A percentile compares a stretch with the other conserved stretches of the same genome.
phyloP scores from a whole-genome alignment of 495 filamentous ascomycete species.

The Xylaria intraflava region DNA sequence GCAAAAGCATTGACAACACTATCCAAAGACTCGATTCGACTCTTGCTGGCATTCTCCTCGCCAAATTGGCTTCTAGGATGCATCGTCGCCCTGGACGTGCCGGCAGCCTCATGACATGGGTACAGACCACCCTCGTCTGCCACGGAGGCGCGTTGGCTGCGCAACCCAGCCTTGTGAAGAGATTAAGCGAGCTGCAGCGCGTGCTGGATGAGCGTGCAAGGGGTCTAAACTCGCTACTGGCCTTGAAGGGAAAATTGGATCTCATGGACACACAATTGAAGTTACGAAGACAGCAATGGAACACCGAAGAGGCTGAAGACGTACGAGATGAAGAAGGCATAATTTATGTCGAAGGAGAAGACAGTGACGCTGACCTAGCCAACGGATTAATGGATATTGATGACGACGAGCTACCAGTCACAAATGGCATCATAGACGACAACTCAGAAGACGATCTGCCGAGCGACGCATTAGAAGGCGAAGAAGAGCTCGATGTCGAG shows the following conservation, averaged over 20 bases:
- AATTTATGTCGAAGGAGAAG: conserved; percentile 81
- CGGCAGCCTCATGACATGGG: conserved; percentile 88
- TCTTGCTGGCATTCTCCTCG: conserved; percentile 68
- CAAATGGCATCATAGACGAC: conserved; percentile 31
- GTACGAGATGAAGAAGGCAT: conserved; percentile 67
- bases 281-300: conserved; percentile 53
- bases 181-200: conserved; percentile 67
- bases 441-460: conserved; percentile 38
- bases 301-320: conserved; percentile 41
- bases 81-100: conserved; percentile 82
- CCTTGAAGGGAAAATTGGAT: conserved; percentile 90
- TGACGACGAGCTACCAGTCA: conserved; percentile 26
- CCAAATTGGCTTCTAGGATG: conserved; percentile 79
- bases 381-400: conserved; percentile 33
- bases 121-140: conserved; percentile 90
- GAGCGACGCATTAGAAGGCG: conserved; percentile 31
- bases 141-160: conserved; percentile 88
- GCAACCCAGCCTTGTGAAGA: conserved; percentile 69
- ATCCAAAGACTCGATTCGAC: conserved; percentile 83
- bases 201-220: conserved; percentile 81
- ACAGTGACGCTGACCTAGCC: conserved; percentile 42
- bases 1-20: conserved; percentile 70
- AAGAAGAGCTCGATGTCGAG: conserved; percentile 32
- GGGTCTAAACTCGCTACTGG: conserved; percentile 71
- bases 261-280: conserved; percentile 83